Evolutionary conservation across 2,329 filamentous ascomycete species (phyloP), one percentile per base, ranked within the genome.

Genomic region (Fusarium tricinctum): DNA sequence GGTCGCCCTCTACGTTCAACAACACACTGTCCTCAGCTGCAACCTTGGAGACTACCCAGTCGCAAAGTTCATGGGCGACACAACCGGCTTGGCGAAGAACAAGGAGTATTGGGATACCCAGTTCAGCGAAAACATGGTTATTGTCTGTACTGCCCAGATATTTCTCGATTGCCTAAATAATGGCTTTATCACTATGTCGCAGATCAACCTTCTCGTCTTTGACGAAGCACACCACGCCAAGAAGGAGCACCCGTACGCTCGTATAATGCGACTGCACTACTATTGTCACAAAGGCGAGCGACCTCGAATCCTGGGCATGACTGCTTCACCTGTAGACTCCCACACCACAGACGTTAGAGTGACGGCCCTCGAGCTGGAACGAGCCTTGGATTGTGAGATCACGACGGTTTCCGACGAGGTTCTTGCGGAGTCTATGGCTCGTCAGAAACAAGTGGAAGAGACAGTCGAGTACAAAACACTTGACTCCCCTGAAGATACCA

Each of bases 171-270:
- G 91, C 71, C 85, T 99, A 4, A 86, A 90, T 67, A 91, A 91
- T 72, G 91, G 91, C 1, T 97, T 93, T 78, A 86, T 97, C 61
- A 86, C 79, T 12, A 97, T 99, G 81, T 82, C 88, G 19, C 88
- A 92, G 71, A 93, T 98, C 77, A 98, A 95, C 74, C 85, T 99
- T 2, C 83, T 99, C 38, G 89, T 98, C 62, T 97, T 99, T 69
- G 96, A 99, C 74, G 96, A 99, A 79, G 96, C 94, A 8, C 96
- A 99, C 74, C 96, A 98, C 75, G 89, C 95, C 1, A 99, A 99
- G 80, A 97, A 95, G 77, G 92, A 94, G 51, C 96, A 99, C 74
- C 86, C 93, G 0, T 99, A 97, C 75, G 93, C 95, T 20, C 86
- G 88, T 28, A 96, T 99, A 60, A 92, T 99, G 79, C 94, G 92